These are phyloP conservation scores for Scheffersomyces lignicola DNA, from an alignment of 1,139 yeast genomes.

Conservation along the genomic window DNA sequence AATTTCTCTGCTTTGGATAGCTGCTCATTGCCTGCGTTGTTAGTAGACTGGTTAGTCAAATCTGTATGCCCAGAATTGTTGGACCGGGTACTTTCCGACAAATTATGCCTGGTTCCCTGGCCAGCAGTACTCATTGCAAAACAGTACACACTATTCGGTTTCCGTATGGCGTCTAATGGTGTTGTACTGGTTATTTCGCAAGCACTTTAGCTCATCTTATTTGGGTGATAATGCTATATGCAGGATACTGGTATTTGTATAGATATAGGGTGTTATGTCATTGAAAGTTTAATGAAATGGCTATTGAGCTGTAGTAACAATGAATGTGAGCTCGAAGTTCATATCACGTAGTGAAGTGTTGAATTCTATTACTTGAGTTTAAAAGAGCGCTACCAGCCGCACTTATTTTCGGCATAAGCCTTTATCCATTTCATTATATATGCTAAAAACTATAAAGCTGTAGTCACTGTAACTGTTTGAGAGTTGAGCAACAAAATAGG, in stretches of 20 bases:
- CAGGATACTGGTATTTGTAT: too few species aligned
- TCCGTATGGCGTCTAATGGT: not conserved
- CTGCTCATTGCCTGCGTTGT: conserved; percentile 8
- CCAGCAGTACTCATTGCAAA: conserved; percentile 2
- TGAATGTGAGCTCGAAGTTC: too few species aligned
- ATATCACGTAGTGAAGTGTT: too few species aligned
- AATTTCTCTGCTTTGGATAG: conserved; percentile 35
- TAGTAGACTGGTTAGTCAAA: conserved; percentile 1
- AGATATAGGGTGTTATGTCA: too few species aligned
- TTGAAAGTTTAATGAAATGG: too few species aligned
- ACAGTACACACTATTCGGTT: conserved; percentile 4
- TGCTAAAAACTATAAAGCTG: conserved; percentile 57
- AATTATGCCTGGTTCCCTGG: conserved; percentile 9
- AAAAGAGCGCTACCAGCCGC: too few species aligned
- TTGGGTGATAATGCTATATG: too few species aligned
- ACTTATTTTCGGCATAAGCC: too few species aligned
- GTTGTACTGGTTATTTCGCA: not conserved
- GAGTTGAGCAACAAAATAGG: conserved; percentile 82
- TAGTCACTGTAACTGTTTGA: conserved; percentile 93
- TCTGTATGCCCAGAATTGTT: not conserved
- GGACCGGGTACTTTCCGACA: not conserved
- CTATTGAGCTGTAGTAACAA: too few species aligned
- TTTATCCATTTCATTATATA: not conserved
- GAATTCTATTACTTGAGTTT: too few species aligned
- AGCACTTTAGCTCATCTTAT: too few species aligned